These are phyloP conservation scores for Fistulifera solaris DNA, from an alignment of 108 stramenopile genomes.

Conservation along the genomic window DNA sequence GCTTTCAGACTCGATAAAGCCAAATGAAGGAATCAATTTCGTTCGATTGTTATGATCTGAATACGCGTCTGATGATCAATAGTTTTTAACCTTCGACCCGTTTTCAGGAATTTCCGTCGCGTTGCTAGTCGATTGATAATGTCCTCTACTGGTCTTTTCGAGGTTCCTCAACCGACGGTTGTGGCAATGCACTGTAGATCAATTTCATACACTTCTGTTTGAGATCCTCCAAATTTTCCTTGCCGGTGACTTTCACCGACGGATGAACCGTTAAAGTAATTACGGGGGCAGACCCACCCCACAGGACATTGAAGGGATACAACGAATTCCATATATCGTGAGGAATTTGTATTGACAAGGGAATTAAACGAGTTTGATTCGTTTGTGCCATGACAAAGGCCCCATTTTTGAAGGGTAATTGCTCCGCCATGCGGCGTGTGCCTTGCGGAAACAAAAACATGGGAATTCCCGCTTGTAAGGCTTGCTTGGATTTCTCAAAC, in stretches of 20 bases:
- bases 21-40: no score
- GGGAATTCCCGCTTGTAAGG: conserved; percentile 51
- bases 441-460: conserved; percentile 86
- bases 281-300: conserved; percentile 18
- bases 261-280: conserved; percentile 59
- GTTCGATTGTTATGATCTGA: no score
- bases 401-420: conserved; percentile 77
- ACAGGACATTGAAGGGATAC: conserved; percentile 51
- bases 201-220: conserved; percentile 51
- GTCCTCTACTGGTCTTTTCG: no score
- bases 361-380: conserved; percentile 43
- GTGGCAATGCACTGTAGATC: conserved; percentile 65
- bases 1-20: no score
- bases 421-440: conserved; percentile 62
- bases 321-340: conserved; percentile 57
- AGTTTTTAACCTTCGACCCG: no score
- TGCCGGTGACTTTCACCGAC: conserved; percentile 36
- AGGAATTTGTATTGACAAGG: conserved; percentile 72
- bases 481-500: conserved; percentile 52
- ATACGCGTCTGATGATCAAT: no score
- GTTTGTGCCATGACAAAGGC: conserved; percentile 63
- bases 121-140: no score
- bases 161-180: not conserved
- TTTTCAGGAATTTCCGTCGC: no score
- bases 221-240: conserved; percentile 50